phyloP scores from a whole-genome alignment of 352 stramenopile species.

The Globisporangium paroecandrum region DNA sequence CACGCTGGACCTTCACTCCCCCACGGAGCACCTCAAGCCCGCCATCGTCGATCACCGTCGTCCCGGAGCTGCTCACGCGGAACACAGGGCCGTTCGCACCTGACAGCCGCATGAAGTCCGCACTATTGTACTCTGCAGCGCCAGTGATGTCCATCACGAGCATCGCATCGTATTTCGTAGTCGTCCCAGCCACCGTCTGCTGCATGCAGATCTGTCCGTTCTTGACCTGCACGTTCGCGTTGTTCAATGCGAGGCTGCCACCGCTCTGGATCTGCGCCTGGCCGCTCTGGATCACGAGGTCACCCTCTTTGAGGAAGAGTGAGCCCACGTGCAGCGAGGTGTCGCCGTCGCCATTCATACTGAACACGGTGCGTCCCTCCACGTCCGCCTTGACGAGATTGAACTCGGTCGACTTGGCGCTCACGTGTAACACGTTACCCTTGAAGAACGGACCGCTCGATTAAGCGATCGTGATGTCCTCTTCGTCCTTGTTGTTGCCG shows the following conservation, averaged over 20 bases:
- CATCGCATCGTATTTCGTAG: slow-evolving; percentile 18
- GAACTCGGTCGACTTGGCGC: slow-evolving; percentile 52
- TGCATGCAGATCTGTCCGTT: slow-evolving; percentile 44
- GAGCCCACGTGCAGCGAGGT: slow-evolving; percentile 41
- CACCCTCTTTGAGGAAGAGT: slow-evolving; percentile 38
- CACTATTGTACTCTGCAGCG: not conserved
- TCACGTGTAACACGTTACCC: slow-evolving; percentile 61
- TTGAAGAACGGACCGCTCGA: slow-evolving; percentile 61
- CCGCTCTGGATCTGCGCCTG: slow-evolving; percentile 34
- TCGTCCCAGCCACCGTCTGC: slow-evolving; percentile 5
- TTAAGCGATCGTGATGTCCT: slow-evolving; percentile 51
- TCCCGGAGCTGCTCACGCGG: slow-evolving; percentile 44
- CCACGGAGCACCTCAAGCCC: slow-evolving; percentile 58
- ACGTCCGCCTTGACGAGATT: slow-evolving; percentile 69
- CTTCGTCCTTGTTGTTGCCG: slow-evolving; percentile 58
- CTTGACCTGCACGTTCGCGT: slow-evolving; percentile 36
- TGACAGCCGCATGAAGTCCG: slow-evolving; percentile 52
- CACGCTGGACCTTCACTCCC: slow-evolving; percentile 51
- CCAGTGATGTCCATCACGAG: slow-evolving; percentile 34
- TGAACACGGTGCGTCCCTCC: slow-evolving; percentile 44
- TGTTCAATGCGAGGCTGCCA: slow-evolving; percentile 39
- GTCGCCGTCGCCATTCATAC: slow-evolving; percentile 52
- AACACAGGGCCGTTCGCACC: slow-evolving; percentile 39
- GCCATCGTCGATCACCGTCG: slow-evolving; percentile 53
- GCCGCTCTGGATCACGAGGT: slow-evolving; percentile 48